Conservation (phyloP, 139 green algal species). For the Chlorella sp. region DNA sequence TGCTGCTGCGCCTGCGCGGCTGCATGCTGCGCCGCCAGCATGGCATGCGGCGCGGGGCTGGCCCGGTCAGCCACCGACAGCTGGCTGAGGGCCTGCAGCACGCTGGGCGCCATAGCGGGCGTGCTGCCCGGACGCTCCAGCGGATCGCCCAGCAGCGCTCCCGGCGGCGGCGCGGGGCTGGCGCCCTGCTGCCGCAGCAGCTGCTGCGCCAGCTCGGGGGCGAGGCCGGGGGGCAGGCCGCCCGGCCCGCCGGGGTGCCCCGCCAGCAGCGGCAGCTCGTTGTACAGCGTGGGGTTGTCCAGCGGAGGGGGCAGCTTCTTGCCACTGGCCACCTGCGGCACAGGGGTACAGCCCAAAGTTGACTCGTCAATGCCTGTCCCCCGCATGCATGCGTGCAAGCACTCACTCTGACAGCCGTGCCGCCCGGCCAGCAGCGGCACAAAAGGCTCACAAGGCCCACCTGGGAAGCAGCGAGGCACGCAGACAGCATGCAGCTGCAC, state of each 20-base stretch:
- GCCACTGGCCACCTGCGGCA: conserved; percentile 60
- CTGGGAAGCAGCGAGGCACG: too few relatives aligned
- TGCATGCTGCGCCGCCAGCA: too few relatives aligned
- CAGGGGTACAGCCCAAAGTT: background rate
- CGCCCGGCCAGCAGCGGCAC: background rate
- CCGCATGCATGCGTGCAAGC: background rate
- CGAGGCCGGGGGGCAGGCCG: background rate
- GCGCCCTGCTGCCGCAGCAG: conserved; percentile 44
- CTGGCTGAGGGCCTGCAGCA: too few relatives aligned
- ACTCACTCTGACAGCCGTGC: background rate
- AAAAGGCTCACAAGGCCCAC: too few relatives aligned
- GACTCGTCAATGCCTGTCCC: background rate
- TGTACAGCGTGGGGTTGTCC: conserved; percentile 79
- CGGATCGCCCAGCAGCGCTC: too few relatives aligned
- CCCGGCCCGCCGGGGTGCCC: background rate
- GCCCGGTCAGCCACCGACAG: too few relatives aligned
- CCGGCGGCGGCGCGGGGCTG: conserved; percentile 14
- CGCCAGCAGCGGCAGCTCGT: conserved; percentile 65
- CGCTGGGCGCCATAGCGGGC: too few relatives aligned
- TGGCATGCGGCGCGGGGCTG: too few relatives aligned
- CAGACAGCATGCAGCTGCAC: background rate
- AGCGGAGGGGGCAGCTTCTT: conserved; percentile 86
- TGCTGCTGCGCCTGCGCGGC: too few relatives aligned
- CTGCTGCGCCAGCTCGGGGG: conserved; percentile 37
- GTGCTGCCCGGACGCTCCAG: too few relatives aligned